phyloP scores from a whole-genome alignment of 495 filamentous ascomycete species.

The Staphylotrichum longicolle region DNA sequence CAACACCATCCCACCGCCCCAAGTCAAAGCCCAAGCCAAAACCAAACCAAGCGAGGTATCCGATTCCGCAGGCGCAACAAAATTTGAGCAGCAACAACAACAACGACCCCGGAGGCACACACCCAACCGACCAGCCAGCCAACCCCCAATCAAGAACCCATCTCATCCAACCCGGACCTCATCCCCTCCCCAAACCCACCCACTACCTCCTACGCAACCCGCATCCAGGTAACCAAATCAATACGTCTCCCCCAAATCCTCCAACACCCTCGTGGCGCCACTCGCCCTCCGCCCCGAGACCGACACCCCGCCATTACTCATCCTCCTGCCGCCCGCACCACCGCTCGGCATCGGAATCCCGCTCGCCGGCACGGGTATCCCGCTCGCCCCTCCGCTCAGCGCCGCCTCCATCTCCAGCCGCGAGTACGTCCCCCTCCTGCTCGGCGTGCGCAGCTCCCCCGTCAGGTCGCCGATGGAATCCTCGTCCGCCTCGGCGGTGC shows the following conservation, averaged over 20 bases:
- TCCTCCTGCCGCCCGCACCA: constrained; percentile 39
- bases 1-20: too few species aligned
- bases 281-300: constrained; percentile 41
- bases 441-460: constrained; percentile 2
- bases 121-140: too few species aligned
- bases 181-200: not conserved
- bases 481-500: constrained; percentile 45
- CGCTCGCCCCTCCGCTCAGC: constrained; percentile 39
- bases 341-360: constrained; percentile 32
- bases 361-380: constrained; percentile 31
- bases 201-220: not conserved
- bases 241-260: constrained; percentile 51
- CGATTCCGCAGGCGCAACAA: too few species aligned
- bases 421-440: constrained; percentile 48
- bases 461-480: constrained; percentile 19
- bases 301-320: constrained; percentile 41
- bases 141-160: not conserved
- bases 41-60: too few species aligned
- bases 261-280: constrained; percentile 37
- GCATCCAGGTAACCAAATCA: constrained; percentile 23
- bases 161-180: not conserved
- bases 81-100: too few species aligned
- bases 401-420: constrained; percentile 49
- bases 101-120: too few species aligned
- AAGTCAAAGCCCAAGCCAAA: too few species aligned